phyloP scores from a whole-genome alignment of 2,329 filamentous ascomycete genomes.

The Xylariales sp. region DNA sequence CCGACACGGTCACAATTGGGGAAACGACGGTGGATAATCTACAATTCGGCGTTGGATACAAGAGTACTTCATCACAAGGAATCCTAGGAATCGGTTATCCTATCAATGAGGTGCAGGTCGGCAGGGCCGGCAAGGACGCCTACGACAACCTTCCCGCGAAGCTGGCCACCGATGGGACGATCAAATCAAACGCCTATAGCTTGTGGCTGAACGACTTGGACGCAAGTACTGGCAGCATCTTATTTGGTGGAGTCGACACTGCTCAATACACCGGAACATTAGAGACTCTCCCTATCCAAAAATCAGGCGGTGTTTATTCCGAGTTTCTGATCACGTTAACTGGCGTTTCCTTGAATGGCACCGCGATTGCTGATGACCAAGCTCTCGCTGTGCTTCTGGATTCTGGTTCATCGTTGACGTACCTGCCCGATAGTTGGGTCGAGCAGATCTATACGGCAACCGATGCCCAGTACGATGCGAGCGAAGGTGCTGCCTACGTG shows the following conservation, averaged over 20 bases:
- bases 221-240: conserved; percentile 59
- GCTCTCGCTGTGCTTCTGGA: conserved; percentile 65
- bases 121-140: conserved; percentile 43
- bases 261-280: conserved; percentile 59
- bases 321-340: conserved; percentile 70
- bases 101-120: conserved; percentile 71
- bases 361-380: conserved; percentile 39
- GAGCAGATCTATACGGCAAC: conserved; percentile 39
- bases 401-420: conserved; percentile 63
- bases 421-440: conserved; percentile 52
- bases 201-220: conserved; percentile 72
- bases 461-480: conserved; percentile 46
- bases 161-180: conserved; percentile 56
- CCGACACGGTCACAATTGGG: conserved; percentile 64
- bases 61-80: conserved; percentile 57
- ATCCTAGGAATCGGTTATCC: conserved; percentile 84
- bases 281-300: conserved; percentile 62
- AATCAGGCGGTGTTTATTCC: conserved; percentile 42
- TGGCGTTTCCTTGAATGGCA: conserved; percentile 41
- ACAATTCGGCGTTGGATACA: conserved; percentile 72
- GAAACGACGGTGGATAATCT: conserved; percentile 47
- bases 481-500: conserved; percentile 54
- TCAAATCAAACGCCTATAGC: conserved; percentile 65
- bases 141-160: conserved; percentile 68
- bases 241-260: conserved; percentile 72